phyloP scores from a whole-genome alignment of 164 flowering plant species.

The Malania oleifera region DNA sequence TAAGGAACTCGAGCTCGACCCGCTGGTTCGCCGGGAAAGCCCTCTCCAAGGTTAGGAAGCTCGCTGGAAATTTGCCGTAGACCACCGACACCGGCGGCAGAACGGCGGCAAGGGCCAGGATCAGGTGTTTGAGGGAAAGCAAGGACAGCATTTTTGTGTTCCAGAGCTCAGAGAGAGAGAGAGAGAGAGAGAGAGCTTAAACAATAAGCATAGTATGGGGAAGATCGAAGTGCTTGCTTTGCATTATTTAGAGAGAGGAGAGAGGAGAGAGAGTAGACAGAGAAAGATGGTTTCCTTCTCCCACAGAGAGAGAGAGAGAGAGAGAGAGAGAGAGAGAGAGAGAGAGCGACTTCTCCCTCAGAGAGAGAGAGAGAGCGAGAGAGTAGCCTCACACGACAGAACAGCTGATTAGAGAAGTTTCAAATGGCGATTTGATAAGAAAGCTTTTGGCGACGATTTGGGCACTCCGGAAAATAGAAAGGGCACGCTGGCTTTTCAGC shows the following conservation, averaged over 20 bases:
- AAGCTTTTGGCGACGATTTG: too few relatives aligned
- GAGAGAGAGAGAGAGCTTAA: background rate
- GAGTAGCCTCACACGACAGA: background rate
- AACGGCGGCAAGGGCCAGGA: conserved; percentile 20
- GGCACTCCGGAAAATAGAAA: too few relatives aligned
- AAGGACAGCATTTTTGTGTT: conserved; percentile 5
- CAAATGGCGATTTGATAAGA: too few relatives aligned
- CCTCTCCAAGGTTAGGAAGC: conserved; percentile 38
- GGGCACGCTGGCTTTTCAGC: too few relatives aligned
- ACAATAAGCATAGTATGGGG: too few relatives aligned
- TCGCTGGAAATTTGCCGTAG: conserved; percentile 22
- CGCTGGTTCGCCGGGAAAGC: conserved; percentile 34
- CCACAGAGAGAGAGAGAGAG: conserved; percentile 16
- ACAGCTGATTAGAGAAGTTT: background rate
- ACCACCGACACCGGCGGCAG: conserved; percentile 15
- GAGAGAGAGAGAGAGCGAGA: conserved; percentile 5
- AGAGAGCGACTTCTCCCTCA: too few relatives aligned
- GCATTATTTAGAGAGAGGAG: too few relatives aligned
- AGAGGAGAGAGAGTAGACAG: too few relatives aligned
- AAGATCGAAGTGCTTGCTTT: conserved; percentile 2
- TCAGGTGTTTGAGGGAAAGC: background rate
- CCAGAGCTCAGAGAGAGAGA: background rate
- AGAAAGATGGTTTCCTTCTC: conserved; percentile 4
- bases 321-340: conserved; percentile 17
- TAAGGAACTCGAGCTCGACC: conserved; percentile 34